Percentiles rank a stretch among this genome's conserved stretches.
Conservation (phyloP, 495 filamentous ascomycete species). For the Extremus antarcticus region DNA sequence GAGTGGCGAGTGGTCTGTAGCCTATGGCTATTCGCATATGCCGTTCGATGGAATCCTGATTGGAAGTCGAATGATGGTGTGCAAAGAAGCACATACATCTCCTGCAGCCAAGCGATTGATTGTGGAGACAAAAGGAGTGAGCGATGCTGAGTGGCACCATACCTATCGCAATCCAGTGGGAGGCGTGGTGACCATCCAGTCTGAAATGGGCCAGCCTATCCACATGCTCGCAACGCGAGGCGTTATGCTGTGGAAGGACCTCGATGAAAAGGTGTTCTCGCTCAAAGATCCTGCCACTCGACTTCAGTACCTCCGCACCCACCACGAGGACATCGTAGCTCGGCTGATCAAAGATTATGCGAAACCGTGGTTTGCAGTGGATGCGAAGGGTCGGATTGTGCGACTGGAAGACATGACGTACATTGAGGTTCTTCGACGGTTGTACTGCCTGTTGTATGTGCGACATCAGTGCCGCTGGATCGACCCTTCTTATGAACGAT, state of each 20-base stretch:
- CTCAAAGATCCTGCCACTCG: slow-evolving; percentile 23
- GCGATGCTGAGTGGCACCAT: slow-evolving; percentile 26
- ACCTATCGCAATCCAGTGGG: slow-evolving; percentile 25
- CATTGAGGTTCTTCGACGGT: too few species aligned
- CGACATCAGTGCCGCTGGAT: slow-evolving; percentile 31
- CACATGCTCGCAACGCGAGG: slow-evolving; percentile 36
- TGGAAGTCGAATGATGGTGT: slow-evolving; percentile 41
- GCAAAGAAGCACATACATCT: slow-evolving; percentile 35
- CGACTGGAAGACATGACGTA: slow-evolving; percentile 39
- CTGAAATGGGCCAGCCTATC: slow-evolving; percentile 38
- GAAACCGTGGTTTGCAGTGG: slow-evolving; percentile 34
- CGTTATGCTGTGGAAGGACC: slow-evolving; percentile 31
- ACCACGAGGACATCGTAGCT: slow-evolving; percentile 25
- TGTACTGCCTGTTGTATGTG: too few species aligned
- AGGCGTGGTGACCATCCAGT: slow-evolving; percentile 33
- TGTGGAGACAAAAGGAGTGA: slow-evolving; percentile 24
- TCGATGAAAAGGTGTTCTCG: slow-evolving; percentile 33
- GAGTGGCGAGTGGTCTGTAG: slow-evolving; percentile 35
- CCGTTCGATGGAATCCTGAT: slow-evolving; percentile 41
- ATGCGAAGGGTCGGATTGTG: slow-evolving; percentile 25
- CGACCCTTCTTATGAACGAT: slow-evolving; percentile 26
- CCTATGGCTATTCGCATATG: slow-evolving; percentile 36
- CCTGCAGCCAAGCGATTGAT: slow-evolving; percentile 27
- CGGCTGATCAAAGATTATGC: slow-evolving; percentile 32
- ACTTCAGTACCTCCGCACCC: slow-evolving; percentile 20